Evolutionary conservation across 2,329 filamentous ascomycete species (phyloP).

Genomic region (Akanthomyces lecanii): DNA sequence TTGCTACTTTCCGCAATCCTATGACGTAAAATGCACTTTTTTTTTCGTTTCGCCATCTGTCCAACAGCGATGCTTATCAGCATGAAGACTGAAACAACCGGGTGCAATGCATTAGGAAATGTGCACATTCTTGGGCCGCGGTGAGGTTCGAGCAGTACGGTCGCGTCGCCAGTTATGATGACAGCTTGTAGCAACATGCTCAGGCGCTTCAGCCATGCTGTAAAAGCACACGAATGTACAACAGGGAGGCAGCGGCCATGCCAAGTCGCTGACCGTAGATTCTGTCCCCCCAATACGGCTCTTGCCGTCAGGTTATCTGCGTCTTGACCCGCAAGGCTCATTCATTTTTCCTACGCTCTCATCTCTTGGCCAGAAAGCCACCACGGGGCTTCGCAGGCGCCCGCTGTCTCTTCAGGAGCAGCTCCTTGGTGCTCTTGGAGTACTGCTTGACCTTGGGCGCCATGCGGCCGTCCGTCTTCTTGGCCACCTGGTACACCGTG

Average conservation of each 20-base stretch:
- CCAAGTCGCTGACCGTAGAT: neutral
- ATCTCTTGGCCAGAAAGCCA: conserved; percentile 40
- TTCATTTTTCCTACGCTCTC: neutral
- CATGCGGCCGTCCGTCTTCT: conserved; percentile 42
- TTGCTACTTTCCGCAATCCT: neutral
- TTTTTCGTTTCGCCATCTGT: neutral
- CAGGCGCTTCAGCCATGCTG: neutral
- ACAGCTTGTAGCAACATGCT: neutral
- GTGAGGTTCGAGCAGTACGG: neutral
- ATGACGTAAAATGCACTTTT: neutral
- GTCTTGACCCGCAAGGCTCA: too few species aligned
- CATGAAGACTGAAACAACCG: too few species aligned
- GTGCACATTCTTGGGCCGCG: neutral
- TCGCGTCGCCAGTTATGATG: neutral
- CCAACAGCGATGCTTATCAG: neutral
- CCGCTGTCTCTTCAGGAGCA: conserved; percentile 44
- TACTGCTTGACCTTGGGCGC: conserved; percentile 45
- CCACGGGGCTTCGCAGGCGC: conserved; percentile 29
- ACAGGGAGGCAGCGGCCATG: neutral
- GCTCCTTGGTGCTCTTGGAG: conserved; percentile 39
- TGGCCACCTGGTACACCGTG: conserved; percentile 50
- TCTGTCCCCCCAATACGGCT: neutral
- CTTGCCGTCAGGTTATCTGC: too few species aligned
- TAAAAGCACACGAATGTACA: neutral
- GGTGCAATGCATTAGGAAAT: neutral